Evolutionary conservation across 306 rosid genomes (phyloP), one percentile per base, ranked within the genome.

Genomic region (Sicyos baderoa): DNA sequence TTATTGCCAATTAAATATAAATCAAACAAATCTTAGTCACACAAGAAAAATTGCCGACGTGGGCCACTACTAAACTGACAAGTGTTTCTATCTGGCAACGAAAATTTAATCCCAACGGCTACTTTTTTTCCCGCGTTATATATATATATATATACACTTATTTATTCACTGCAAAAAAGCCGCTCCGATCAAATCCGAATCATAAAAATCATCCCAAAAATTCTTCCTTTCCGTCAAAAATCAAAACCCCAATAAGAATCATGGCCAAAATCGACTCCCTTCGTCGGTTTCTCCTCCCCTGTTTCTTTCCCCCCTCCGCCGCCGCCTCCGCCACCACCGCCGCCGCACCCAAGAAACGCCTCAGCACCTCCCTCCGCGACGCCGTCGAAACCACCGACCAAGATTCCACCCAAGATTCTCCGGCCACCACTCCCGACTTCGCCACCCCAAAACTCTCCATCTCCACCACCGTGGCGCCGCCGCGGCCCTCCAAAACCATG

Each of bases 201-300:
- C 23, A 47, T 16, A 32, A 32, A 65, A 32, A 1, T 29, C 21
- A 68, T 66, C 35, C 48, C 6, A 37, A 21, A 29, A 29, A 19
- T 35, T 50, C 40, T 22, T 32, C 17, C 49, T 50, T 9, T 48
- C 44, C 15, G 3, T 65, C 54, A 9, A 68, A 74, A 74, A 58
- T 61, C 74, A 15, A 29, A 51, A 21, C 21, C 64, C 63, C 18
- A 27, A 44, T 48, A 16, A 61, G 56, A 69, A 37, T 72, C 54
- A 88, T 88, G 96, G 63, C 88, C 81, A 81, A 81, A 75, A 83
- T 81, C 88, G 87, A 86, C 84, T 52, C 85, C 60, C 91, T 92
- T 80, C 96, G 96, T 80, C 92, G 97, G 61, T 79, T 83, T 80
- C 73, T 92, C 81, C 81, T 85, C 76, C 90, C 97, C 7, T 92